Evolutionary conservation across 1,284 basidiomycete genomes (phyloP).

Genomic region (Rhodotorula sp.): DNA sequence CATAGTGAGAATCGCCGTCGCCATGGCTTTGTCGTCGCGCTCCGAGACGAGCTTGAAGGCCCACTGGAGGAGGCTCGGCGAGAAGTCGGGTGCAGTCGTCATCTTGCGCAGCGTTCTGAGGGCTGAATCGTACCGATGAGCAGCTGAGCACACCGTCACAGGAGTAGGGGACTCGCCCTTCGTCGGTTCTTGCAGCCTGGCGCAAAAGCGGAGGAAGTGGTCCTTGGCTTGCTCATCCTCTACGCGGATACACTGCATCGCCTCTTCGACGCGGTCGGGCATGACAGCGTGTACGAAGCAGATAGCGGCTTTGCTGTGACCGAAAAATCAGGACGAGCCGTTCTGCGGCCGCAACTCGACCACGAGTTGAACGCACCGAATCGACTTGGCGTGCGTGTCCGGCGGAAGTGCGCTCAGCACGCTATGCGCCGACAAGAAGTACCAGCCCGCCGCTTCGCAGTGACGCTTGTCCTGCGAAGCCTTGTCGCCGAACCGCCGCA

Average conservation of each 20-base stretch:
- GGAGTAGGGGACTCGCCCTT: background rate
- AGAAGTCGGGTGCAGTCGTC: constrained; percentile 8
- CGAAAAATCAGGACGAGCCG: no score
- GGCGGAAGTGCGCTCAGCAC: background rate
- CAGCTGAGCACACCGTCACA: no score
- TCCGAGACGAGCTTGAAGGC: constrained; percentile 16
- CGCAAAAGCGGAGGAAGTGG: constrained; percentile 26
- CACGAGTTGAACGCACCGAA: constrained; percentile 1
- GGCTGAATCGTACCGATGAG: background rate
- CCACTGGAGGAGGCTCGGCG: constrained; percentile 18
- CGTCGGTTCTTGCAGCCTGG: background rate
- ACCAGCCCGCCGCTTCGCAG: constrained; percentile 5
- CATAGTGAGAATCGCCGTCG: background rate
- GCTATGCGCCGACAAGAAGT: constrained; percentile 1
- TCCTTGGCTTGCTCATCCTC: constrained; percentile 11
- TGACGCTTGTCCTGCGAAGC: background rate
- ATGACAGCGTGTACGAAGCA: background rate
- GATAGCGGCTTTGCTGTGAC: constrained; percentile 8
- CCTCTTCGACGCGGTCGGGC: background rate
- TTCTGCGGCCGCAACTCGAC: no score
- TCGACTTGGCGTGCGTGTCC: constrained; percentile 2
- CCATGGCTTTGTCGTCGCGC: background rate
- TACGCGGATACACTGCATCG: background rate
- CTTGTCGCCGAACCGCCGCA: constrained; percentile 22
- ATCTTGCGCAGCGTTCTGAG: background rate